phyloP scores from a whole-genome alignment of 495 filamentous ascomycete genomes.

The Aspergillus haitiensis region DNA sequence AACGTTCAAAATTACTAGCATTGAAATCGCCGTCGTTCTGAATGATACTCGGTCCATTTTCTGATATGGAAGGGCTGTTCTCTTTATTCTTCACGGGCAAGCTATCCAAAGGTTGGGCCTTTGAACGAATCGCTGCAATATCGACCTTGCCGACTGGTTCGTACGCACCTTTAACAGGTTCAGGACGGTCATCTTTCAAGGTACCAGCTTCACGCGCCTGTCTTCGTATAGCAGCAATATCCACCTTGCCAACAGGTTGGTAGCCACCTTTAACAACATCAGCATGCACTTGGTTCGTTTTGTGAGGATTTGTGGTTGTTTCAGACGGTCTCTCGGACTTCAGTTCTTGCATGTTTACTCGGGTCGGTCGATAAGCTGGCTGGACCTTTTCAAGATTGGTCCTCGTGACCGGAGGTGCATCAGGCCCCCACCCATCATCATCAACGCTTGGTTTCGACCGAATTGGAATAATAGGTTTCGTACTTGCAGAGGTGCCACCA shows the following conservation, averaged over 20 bases:
- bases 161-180: constrained; percentile 84
- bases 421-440: constrained; percentile 90
- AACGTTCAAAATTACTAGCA: constrained; percentile 70
- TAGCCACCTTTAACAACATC: constrained; percentile 88
- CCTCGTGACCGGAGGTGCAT: constrained; percentile 85
- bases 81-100: constrained; percentile 39
- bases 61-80: constrained; percentile 32
- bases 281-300: constrained; percentile 33
- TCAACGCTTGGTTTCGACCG: constrained; percentile 53
- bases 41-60: constrained; percentile 48
- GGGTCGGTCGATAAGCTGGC: constrained; percentile 89
- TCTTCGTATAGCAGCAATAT: constrained; percentile 83
- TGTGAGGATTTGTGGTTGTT: constrained; percentile 46
- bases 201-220: constrained; percentile 67
- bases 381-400: constrained; percentile 90
- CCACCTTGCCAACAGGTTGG: constrained; percentile 92
- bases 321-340: constrained; percentile 66
- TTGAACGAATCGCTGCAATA: constrained; percentile 85
- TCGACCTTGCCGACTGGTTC: constrained; percentile 93
- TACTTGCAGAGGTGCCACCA: constrained; percentile 59
- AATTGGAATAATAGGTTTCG: constrained; percentile 56
- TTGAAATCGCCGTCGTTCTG: constrained; percentile 67
- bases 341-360: constrained; percentile 81
- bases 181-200: constrained; percentile 70
- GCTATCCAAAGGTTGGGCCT: constrained; percentile 65